Conservation (phyloP, 225 moss, liverwort and hornwort species). For the Anthoceros angustus region DNA sequence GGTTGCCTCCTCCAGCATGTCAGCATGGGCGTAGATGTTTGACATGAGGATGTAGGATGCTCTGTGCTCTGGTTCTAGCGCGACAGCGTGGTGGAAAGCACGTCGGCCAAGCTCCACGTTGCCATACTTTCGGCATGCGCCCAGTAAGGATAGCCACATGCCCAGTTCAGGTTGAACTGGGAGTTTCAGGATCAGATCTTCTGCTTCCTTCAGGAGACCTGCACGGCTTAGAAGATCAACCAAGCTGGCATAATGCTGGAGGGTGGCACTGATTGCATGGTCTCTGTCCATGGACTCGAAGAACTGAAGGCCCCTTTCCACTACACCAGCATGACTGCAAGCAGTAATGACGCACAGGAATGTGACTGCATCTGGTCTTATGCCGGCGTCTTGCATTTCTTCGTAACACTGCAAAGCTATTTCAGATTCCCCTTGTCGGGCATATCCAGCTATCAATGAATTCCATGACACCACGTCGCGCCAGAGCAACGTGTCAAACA, state of each 20-base stretch:
- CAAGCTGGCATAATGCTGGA: conserved; percentile 9
- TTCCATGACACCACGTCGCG: conserved; percentile 7
- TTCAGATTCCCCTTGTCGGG: conserved; percentile 2
- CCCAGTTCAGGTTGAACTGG: background rate
- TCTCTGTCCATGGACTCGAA: conserved; percentile 10
- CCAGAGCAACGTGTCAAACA: conserved; percentile 6
- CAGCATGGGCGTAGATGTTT: conserved; percentile 11
- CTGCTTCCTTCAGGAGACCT: conserved; percentile 11
- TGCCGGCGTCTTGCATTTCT: conserved; percentile 4
- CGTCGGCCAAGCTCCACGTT: conserved; percentile 9
- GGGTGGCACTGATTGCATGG: conserved; percentile 4
- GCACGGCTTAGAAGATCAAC: conserved; percentile 11
- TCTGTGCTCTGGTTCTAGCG: background rate
- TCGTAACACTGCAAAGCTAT: background rate
- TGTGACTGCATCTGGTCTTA: background rate
- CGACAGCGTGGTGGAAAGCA: background rate
- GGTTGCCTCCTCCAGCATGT: conserved; percentile 6
- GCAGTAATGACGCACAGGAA: conserved; percentile 11
- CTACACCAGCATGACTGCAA: conserved; percentile 12
- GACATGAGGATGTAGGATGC: conserved; percentile 11
- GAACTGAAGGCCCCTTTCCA: conserved; percentile 10
- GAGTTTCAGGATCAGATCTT: conserved; percentile 1
- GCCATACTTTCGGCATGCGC: conserved; percentile 9
- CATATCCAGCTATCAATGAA: conserved; percentile 7
- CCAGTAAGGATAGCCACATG: conserved; percentile 6